A percentile compares a stretch with the other conserved stretches of the same genome.
These are phyloP conservation scores for Ophiostoma fasciatum DNA, from an alignment of 2,329 filamentous ascomycete genomes.

Conservation along the genomic window DNA sequence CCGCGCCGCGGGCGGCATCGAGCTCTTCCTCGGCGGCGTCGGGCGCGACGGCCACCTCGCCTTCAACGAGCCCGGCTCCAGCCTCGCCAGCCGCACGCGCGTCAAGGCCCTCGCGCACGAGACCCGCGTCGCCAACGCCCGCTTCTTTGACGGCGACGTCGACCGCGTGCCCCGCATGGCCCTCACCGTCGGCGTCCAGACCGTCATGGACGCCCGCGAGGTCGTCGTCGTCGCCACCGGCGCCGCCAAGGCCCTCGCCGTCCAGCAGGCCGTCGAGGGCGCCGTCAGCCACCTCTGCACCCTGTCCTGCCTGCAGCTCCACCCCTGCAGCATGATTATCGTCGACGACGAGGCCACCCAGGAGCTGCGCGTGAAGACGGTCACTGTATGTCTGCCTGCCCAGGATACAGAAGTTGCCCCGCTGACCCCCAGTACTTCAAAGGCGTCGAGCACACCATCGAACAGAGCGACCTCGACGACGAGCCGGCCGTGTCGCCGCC, in stretches of 20 bases:
- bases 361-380: slow-evolving; percentile 49
- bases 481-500: slow-evolving; percentile 35
- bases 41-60: slow-evolving; percentile 66
- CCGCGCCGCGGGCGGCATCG: slow-evolving; percentile 51
- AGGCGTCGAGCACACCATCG: slow-evolving; percentile 30
- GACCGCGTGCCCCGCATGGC: slow-evolving; percentile 53
- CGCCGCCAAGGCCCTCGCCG: slow-evolving; percentile 52
- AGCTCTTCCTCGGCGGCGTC: slow-evolving; percentile 62
- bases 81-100: slow-evolving; percentile 51
- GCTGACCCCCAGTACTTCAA: slow-evolving; percentile 50
- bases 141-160: slow-evolving; percentile 54
- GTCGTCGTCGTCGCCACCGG: too few species aligned
- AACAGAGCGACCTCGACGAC: slow-evolving; percentile 8
- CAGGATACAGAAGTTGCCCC: too few species aligned
- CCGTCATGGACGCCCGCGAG: too few species aligned
- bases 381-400: too few species aligned
- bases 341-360: slow-evolving; percentile 57
- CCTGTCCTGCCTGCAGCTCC: slow-evolving; percentile 55
- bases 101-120: slow-evolving; percentile 67
- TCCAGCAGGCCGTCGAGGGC: slow-evolving; percentile 58
- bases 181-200: slow-evolving; percentile 43
- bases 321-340: slow-evolving; percentile 57
- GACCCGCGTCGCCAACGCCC: slow-evolving; percentile 60
- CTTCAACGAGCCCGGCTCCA: slow-evolving; percentile 68
- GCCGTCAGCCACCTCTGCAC: slow-evolving; percentile 72